Base-by-base conservation (phyloP, 2,329 filamentous ascomycete species). In the Bipolaris oryzae region DNA sequence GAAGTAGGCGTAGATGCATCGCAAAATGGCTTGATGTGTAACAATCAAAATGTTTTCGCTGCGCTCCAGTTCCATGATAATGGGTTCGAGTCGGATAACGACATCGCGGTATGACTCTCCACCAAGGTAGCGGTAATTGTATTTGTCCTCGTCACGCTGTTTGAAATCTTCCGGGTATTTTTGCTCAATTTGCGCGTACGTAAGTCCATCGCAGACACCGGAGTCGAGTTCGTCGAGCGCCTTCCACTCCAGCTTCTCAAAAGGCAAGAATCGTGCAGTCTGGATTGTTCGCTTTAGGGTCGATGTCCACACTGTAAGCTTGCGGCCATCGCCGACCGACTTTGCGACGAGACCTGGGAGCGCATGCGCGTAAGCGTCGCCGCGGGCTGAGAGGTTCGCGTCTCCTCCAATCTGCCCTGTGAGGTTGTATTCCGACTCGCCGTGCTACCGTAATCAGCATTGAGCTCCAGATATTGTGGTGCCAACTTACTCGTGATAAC, bases 1-100 rank as follows among this genome's bases (percentile, higher is more conserved):
- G 77, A 98, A 99, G 78, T 99, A 99, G 28, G 95, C 92, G 74
- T 98, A 99, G 70, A 99, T 96, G 81, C 95, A 99, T 57, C 95
- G 87, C 61, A 99, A 82, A 33, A 99, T 94, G 13, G 95, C 95
- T 79, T 99, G 95, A 76, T 99, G 95, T 3, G 95, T 98, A 60
- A 99, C 92, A 67, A 99, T 98, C 58, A 99, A 87, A 65, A 99
- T 96, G 73, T 99, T 96, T 77, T 98, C 95, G 67, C 89, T 92
- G 61, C 95, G 87, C 78, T 99, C 95, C 50, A 99, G 83, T 76
- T 99, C 95, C 95, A 99, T 99, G 79, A 99, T 99, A 78, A 99
- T 99, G 60, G 95, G 95, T 74, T 99, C 95, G 0, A 99, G 87
- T 0, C 95, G 92, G 70, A 97, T 98, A 38, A 99, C 95, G 1